These are phyloP conservation scores for Chrysoporthe austroafricana DNA, from an alignment of 2,329 filamentous ascomycete species.

Conservation along the genomic window DNA sequence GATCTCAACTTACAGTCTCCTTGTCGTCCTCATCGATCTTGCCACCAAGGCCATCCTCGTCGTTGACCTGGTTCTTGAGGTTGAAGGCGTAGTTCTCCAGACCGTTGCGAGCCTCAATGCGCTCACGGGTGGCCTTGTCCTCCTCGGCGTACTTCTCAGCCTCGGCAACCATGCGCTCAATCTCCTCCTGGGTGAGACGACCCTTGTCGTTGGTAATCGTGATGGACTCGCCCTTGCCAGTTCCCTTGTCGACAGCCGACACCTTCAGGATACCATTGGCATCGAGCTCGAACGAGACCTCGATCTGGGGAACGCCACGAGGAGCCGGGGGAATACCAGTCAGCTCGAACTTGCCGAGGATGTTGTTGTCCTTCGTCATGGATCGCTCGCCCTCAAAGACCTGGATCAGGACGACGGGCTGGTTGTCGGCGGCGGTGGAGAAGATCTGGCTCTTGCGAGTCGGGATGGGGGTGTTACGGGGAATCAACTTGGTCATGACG, in stretches of 20 bases:
- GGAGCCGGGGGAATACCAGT: constrained; percentile 94
- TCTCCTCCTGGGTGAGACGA: constrained; percentile 93
- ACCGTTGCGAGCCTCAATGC: constrained; percentile 93
- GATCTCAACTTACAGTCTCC: constrained; percentile 71
- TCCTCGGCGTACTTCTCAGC: constrained; percentile 99
- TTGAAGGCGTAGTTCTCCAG: constrained; percentile 99
- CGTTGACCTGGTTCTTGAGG: constrained; percentile 98
- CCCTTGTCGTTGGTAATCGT: constrained; percentile 99
- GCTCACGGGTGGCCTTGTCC: constrained; percentile 96
- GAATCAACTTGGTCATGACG: constrained; percentile 97
- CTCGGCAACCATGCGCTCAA: constrained; percentile 98
- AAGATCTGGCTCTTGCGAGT: constrained; percentile 98
- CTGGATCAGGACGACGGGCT: constrained; percentile 93
- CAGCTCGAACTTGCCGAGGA: constrained; percentile 97
- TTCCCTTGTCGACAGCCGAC: constrained; percentile 94
- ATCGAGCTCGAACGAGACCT: constrained; percentile 96
- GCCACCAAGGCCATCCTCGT: constrained; percentile 93
- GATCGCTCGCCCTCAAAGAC: constrained; percentile 93
- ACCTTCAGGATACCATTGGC: constrained; percentile 99
- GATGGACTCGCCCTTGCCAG: constrained; percentile 95
- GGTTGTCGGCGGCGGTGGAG: constrained; percentile 95
- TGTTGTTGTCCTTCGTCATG: constrained; percentile 96
- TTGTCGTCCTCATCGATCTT: constrained; percentile 99
- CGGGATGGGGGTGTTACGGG: constrained; percentile 91
- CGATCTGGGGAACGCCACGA: constrained; percentile 95